phyloP scores from a whole-genome alignment of 1,139 yeast species.

The Groenewaldozyma auringiensis region DNA sequence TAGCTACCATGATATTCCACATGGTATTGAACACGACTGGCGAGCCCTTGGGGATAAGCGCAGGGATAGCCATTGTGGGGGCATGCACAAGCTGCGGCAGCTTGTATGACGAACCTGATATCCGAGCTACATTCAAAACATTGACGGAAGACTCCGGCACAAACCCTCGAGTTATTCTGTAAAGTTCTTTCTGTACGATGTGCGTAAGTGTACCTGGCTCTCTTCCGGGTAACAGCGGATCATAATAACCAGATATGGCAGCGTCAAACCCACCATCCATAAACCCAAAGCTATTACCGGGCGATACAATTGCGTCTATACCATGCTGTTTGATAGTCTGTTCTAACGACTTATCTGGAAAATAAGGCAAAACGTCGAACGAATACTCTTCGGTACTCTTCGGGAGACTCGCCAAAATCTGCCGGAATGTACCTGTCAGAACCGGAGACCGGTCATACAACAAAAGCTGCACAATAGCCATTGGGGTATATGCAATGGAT shows the following conservation, averaged over 20 bases:
- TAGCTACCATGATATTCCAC: conserved; percentile 37
- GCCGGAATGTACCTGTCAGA: not conserved
- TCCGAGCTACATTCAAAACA: conserved; percentile 21
- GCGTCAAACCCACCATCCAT: conserved; percentile 48
- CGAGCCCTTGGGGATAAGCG: conserved; percentile 14
- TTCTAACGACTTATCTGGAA: conserved; percentile 7
- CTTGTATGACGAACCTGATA: conserved; percentile 3
- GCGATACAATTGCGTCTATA: conserved; percentile 38
- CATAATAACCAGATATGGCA: conserved; percentile 35
- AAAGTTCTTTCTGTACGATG: conserved; percentile 20
- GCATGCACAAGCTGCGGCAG: conserved; percentile 35
- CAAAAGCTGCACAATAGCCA: conserved; percentile 4
- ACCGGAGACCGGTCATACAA: conserved; percentile 5
- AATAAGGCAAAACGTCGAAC: conserved; percentile 10
- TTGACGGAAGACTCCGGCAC: conserved; percentile 29
- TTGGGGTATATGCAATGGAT: not conserved
- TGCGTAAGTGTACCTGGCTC: conserved; percentile 16
- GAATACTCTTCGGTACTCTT: conserved; percentile 3
- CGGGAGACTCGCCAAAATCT: not conserved
- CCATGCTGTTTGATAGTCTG: conserved; percentile 11
- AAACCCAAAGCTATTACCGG: conserved; percentile 46
- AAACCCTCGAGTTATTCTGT: conserved; percentile 27
- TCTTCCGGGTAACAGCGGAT: conserved; percentile 17
- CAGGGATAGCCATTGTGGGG: conserved; percentile 46
- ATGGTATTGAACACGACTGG: conserved; percentile 38